These are phyloP conservation scores for Exsudoporus frostii DNA, from an alignment of 768 basidiomycete species.

Conservation along the genomic window DNA sequence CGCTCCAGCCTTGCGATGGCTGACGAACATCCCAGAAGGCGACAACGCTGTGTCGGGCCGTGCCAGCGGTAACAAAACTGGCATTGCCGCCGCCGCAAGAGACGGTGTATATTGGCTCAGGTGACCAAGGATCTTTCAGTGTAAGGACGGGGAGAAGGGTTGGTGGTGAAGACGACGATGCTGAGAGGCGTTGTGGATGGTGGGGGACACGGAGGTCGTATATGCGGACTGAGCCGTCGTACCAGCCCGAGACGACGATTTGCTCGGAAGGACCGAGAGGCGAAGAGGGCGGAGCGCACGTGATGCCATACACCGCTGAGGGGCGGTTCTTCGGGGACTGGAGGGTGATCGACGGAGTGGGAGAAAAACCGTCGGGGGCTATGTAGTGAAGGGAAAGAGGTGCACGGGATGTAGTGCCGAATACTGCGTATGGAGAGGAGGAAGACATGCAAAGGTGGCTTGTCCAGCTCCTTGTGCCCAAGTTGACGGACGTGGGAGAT, in stretches of 20 bases:
- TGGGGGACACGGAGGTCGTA: slow-evolving; percentile 64
- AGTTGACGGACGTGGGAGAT: slow-evolving; percentile 34
- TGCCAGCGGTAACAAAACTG: slow-evolving; percentile 70
- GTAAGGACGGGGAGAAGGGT: slow-evolving; percentile 56
- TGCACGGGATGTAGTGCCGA: slow-evolving; percentile 56
- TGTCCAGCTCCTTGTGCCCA: slow-evolving; percentile 60
- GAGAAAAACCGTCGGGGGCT: slow-evolving; percentile 42
- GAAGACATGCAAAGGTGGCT: slow-evolving; percentile 52
- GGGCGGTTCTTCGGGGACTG: slow-evolving; percentile 33
- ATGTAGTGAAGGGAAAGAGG: slow-evolving; percentile 62
- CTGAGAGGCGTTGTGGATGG: slow-evolving; percentile 13
- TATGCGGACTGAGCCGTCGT: slow-evolving; percentile 68
- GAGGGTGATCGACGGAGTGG: slow-evolving; percentile 48
- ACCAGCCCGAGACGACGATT: slow-evolving; percentile 79
- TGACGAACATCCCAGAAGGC: slow-evolving; percentile 80
- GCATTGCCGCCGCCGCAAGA: slow-evolving; percentile 69
- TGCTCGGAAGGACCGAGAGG: slow-evolving; percentile 71
- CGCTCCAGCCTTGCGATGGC: slow-evolving; percentile 64
- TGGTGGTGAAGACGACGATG: slow-evolving; percentile 22
- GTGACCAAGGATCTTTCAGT: slow-evolving; percentile 63
- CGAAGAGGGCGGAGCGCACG: slow-evolving; percentile 55
- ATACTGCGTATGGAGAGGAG: slow-evolving; percentile 58
- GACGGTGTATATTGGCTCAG: slow-evolving; percentile 73
- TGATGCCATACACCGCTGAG: slow-evolving; percentile 73
- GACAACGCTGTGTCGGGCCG: slow-evolving; percentile 72